Conservation (phyloP, 2,329 filamentous ascomycete genomes). For the Claviceps pusilla region DNA sequence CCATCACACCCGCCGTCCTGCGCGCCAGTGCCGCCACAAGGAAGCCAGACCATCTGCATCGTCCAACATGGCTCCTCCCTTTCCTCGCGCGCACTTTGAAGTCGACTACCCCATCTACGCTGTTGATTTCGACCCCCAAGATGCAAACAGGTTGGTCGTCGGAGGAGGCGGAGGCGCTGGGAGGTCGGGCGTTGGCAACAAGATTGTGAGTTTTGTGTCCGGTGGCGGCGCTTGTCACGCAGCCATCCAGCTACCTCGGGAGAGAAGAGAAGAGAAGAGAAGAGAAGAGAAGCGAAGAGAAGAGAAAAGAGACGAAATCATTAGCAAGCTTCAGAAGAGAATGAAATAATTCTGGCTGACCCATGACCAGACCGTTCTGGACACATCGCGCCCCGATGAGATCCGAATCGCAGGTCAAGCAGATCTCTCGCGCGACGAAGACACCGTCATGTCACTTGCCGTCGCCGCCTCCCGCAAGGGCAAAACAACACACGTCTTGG, state of each 20-base stretch:
- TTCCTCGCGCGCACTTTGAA: constrained; percentile 44
- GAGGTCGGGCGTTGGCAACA: constrained; percentile 70
- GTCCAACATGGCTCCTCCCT: constrained; percentile 21
- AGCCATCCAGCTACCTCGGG: background rate
- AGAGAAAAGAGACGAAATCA: background rate
- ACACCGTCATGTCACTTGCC: constrained; percentile 73
- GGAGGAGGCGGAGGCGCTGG: constrained; percentile 78
- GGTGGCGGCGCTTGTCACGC: background rate
- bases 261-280: background rate
- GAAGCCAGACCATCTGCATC: background rate
- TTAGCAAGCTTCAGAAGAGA: too few relatives aligned
- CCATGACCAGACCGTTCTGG: constrained; percentile 46
- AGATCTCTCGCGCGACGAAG: constrained; percentile 68
- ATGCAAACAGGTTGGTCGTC: constrained; percentile 62
- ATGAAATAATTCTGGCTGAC: background rate
- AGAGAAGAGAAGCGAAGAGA: too few relatives aligned
- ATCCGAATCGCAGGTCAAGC: constrained; percentile 55
- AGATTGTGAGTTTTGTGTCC: constrained; percentile 47
- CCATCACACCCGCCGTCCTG: background rate
- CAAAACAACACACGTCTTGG: constrained; percentile 42
- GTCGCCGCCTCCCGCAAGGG: constrained; percentile 49
- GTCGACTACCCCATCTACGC: constrained; percentile 75
- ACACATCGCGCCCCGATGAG: constrained; percentile 49
- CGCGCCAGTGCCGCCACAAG: background rate
- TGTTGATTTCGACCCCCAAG: constrained; percentile 73